Base-by-base conservation (phyloP, 495 filamentous ascomycete genomes). In the Aspergillus homomorphus region DNA sequence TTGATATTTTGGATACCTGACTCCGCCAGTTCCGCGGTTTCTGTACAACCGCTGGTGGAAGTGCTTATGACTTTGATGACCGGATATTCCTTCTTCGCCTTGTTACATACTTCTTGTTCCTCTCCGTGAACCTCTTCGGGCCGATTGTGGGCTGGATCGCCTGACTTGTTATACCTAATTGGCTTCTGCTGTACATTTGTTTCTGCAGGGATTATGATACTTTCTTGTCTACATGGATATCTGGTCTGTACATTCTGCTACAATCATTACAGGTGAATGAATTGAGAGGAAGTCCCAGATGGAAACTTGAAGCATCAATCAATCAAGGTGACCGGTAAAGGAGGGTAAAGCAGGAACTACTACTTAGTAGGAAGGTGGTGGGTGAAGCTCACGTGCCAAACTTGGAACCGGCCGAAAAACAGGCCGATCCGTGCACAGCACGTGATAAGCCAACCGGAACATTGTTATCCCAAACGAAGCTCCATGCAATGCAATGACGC, bases 21-120 rank as follows among this genome's bases (percentile, higher is more conserved):
- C 59, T 51, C 59, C 60, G 48, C 64, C 67, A 61, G 62, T 53
- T 45, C 56, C 50, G 53, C 46, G 44, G 8, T 38, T 38, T 48
- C 54, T 63, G 38, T 24, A 62, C 59, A 52, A 41, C 42, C 54
- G 59, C 64, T 62, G 67, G 69, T 57, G 62, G 64, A 48, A 48
- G 66, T 61, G 57, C 59, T 75, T 67, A 73, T 71, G 74, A 77
- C 64, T 60, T 68, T 71, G 65, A 75, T 69, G 72, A 76, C 68
- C 63, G 61, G 61, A 62, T 69, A 62, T 65, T 62, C 62, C 60
- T 57, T 54, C 52, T 44, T 61, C 62, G 57, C 33, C 24, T 62
- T 66, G 43, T 26, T 62, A 56, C 51, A 48, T 45, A 42, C 51
- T 23, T 50, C 44, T 33, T 54, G 38, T 14, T 57, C 53, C 51